These are phyloP conservation scores for Excoecaria agallocha DNA, from an alignment of 345 rosid species.

Conservation along the genomic window DNA sequence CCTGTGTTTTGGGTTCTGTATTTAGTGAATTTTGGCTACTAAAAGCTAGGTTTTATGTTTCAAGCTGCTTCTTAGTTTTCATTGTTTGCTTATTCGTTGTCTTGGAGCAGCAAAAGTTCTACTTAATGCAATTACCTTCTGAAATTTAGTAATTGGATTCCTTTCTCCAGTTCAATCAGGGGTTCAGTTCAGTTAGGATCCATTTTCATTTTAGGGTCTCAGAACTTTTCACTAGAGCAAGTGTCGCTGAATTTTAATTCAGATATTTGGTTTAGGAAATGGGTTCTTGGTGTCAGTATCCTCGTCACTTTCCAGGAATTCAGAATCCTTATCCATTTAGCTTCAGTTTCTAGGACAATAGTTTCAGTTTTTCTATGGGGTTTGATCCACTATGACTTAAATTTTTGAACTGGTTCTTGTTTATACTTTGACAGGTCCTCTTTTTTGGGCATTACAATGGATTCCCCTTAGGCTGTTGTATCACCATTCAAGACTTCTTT, in stretches of 20 bases:
- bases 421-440: constrained; percentile 35
- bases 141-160: too few species aligned
- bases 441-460: constrained; percentile 44
- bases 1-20: constrained; percentile 16
- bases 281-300: too few species aligned
- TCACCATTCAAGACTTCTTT: constrained; percentile 68
- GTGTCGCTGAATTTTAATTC: too few species aligned
- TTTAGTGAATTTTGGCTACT: background rate
- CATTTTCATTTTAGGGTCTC: too few species aligned
- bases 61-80: background rate
- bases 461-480: constrained; percentile 94
- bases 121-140: background rate
- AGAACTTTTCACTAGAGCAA: too few species aligned
- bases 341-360: too few species aligned
- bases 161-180: too few species aligned
- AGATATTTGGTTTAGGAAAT: too few species aligned
- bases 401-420: constrained; percentile 14
- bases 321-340: too few species aligned
- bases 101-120: background rate
- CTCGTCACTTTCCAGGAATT: too few species aligned
- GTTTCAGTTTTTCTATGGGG: too few species aligned
- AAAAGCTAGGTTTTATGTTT: background rate
- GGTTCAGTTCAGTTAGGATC: too few species aligned
- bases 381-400: constrained; percentile 5
- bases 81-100: background rate